Evolutionary conservation across 2,329 filamentous ascomycete species (phyloP), one percentile per base, ranked within the genome.

Genomic region (Calonectria hongkongensis): DNA sequence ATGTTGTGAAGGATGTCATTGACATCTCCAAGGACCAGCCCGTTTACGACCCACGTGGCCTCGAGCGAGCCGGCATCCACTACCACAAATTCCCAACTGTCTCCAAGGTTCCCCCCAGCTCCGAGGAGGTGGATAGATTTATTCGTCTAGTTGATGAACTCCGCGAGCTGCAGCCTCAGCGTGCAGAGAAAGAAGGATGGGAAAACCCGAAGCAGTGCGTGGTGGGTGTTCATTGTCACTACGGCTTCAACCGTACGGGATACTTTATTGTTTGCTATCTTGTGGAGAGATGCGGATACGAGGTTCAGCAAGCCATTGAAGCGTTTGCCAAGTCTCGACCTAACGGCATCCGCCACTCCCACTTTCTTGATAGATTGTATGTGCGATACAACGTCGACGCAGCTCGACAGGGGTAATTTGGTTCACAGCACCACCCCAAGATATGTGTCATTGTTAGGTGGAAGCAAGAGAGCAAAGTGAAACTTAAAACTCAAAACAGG

Each of bases 241-340:
- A 98, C 79, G 96, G 96, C 0, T 98, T 97, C 86, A 98, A 98
- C 82, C 91, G 96, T 27, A 98, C 96, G 0, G 96, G 96, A 0
- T 98, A 96, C 82, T 94, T 98, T 81, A 91, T 98, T 64, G 93
- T 95, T 39, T 95, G 93, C 80, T 98, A 98, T 81, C 87, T 98
- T n/a, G 93, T 98, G 16, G 95, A 98, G 85, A 88, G 92, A 58
- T 90, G 94, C 76, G 92, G 91, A 0, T 96, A 91, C 79, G 87
- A 86, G 27, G 90, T 98, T 2, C 90, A 94, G 79, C 91, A 93
- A 68, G 96, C 96, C 1, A 92, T 98, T 73, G 91, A 94, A 66
- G 89, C 92, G 73, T 98, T 98, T 85, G 92, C 92, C 21, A 85
- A 85, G 76, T 90, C 91, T 69, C 88, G 96, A 67, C 91, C 94